These are phyloP conservation scores for Phytophthora aleatoria DNA, from an alignment of 352 stramenopile genomes.

Conservation along the genomic window DNA sequence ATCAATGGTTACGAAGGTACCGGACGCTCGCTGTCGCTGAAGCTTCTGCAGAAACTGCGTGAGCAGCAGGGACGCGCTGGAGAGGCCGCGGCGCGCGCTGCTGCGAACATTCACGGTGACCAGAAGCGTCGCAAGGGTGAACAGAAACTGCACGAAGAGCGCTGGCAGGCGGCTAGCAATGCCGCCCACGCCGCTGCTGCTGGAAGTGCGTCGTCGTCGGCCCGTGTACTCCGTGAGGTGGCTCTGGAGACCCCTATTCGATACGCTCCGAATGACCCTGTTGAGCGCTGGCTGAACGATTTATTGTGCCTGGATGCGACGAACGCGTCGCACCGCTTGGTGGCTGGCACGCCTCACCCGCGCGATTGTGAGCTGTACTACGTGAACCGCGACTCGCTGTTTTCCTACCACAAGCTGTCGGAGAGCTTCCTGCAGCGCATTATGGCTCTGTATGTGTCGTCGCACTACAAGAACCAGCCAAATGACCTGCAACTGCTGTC, in stretches of 20 bases:
- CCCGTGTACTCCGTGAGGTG: slow-evolving; percentile 93
- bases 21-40: slow-evolving; percentile 97
- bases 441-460: slow-evolving; percentile 97
- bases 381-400: slow-evolving; percentile 98
- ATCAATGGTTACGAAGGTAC: slow-evolving; percentile 99
- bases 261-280: slow-evolving; percentile 94
- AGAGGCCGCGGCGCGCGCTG: slow-evolving; percentile 56
- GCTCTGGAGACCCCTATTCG: slow-evolving; percentile 97
- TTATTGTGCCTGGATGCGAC: slow-evolving; percentile 96
- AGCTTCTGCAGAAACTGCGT: slow-evolving; percentile 98
- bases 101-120: slow-evolving; percentile 84
- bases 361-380: slow-evolving; percentile 98
- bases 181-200: slow-evolving; percentile 75
- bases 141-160: slow-evolving; percentile 96
- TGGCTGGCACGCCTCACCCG: slow-evolving; percentile 94
- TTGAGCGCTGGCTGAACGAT: slow-evolving; percentile 98
- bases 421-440: slow-evolving; percentile 95
- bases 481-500: slow-evolving; percentile 99
- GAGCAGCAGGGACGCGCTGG: slow-evolving; percentile 90
- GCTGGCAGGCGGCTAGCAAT: slow-evolving; percentile 93
- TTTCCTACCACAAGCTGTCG: slow-evolving; percentile 99
- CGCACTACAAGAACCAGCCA: slow-evolving; percentile 99
- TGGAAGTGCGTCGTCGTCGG: slow-evolving; percentile 45
- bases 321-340: slow-evolving; percentile 84
- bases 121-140: slow-evolving; percentile 95